Conservation (phyloP, 2,329 filamentous ascomycete species). For the Plenodomus lindquistii region DNA sequence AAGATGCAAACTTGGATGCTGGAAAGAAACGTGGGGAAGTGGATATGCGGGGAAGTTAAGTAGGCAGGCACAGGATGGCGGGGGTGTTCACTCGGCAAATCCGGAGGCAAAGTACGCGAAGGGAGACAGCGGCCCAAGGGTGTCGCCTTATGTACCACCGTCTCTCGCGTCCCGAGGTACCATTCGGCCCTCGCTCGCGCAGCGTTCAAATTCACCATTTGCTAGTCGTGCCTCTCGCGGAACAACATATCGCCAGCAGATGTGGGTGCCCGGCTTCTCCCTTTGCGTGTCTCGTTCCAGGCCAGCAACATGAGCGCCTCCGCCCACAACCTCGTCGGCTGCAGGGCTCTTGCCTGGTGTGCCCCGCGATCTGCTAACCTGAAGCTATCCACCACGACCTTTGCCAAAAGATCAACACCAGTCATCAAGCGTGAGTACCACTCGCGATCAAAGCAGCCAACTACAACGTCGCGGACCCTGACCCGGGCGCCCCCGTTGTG, state of each 20-base stretch:
- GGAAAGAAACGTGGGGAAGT: slow-evolving; percentile 3
- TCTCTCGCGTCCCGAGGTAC: slow-evolving; percentile 20
- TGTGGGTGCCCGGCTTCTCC: slow-evolving; percentile 33
- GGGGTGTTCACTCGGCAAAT: slow-evolving; percentile 22
- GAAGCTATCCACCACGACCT: slow-evolving; percentile 21
- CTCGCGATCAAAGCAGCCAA: slow-evolving; percentile 16
- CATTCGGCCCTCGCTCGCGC: slow-evolving; percentile 14
- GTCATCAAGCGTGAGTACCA: slow-evolving; percentile 22
- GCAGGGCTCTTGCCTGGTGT: slow-evolving; percentile 22
- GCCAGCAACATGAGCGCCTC: slow-evolving; percentile 38
- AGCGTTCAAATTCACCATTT: slow-evolving; percentile 9
- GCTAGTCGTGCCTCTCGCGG: slow-evolving; percentile 7
- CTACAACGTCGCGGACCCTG: slow-evolving; percentile 26
- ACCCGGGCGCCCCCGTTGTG: slow-evolving; percentile 30
- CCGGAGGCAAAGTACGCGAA: slow-evolving; percentile 9
- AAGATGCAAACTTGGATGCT: neutral
- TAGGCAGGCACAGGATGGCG: too few species aligned
- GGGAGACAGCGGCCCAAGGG: slow-evolving; percentile 23
- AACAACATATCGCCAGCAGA: slow-evolving; percentile 30
- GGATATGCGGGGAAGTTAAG: slow-evolving; percentile 28
- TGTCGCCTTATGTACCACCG: slow-evolving; percentile 30
- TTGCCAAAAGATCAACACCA: slow-evolving; percentile 22
- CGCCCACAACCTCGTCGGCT: slow-evolving; percentile 30
- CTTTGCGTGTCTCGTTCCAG: slow-evolving; percentile 23
- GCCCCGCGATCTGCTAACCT: slow-evolving; percentile 10